Conservation (phyloP, 1,284 basidiomycete species). For the Pseudozyma tsukubaensis region DNA sequence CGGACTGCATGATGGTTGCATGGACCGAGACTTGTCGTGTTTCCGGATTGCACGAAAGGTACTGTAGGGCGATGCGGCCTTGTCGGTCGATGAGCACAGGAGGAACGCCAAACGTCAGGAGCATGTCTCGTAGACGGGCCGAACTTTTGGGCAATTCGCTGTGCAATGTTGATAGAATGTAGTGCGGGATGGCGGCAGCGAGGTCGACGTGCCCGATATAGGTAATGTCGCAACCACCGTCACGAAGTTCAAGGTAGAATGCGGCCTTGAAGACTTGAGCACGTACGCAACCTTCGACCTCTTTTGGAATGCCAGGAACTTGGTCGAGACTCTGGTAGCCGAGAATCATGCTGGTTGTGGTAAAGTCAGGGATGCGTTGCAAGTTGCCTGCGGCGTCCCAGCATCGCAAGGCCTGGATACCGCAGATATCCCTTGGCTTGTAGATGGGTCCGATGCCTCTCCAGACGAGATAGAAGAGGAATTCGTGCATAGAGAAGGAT, state of each 20-base stretch:
- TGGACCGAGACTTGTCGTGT: conserved; percentile 40
- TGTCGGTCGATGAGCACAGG: conserved; percentile 53
- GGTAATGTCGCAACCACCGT: conserved; percentile 50
- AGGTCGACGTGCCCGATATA: conserved; percentile 52
- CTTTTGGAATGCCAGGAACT: conserved; percentile 37
- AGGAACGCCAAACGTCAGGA: conserved; percentile 51
- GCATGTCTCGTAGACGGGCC: conserved; percentile 44
- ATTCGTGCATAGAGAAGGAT: conserved; percentile 47
- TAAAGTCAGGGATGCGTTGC: conserved; percentile 36
- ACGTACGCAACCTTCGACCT: conserved; percentile 49
- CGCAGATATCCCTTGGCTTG: conserved; percentile 48
- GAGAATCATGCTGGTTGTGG: conserved; percentile 40
- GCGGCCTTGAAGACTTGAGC: conserved; percentile 46
- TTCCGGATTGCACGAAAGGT: conserved; percentile 43
- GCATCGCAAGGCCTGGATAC: conserved; percentile 46
- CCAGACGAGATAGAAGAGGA: conserved; percentile 56
- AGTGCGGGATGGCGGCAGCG: conserved; percentile 41
- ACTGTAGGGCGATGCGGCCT: conserved; percentile 41
- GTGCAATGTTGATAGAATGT: conserved; percentile 42
- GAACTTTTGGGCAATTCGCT: conserved; percentile 45
- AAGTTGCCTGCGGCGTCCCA: conserved; percentile 39
- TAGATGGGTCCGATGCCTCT: conserved; percentile 57
- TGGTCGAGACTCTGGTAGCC: conserved; percentile 41
- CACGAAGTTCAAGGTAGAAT: conserved; percentile 44
- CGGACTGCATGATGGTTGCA: conserved; percentile 43